phyloP scores from a whole-genome alignment of 768 basidiomycete genomes.

The Aureoboletus auriporus region DNA sequence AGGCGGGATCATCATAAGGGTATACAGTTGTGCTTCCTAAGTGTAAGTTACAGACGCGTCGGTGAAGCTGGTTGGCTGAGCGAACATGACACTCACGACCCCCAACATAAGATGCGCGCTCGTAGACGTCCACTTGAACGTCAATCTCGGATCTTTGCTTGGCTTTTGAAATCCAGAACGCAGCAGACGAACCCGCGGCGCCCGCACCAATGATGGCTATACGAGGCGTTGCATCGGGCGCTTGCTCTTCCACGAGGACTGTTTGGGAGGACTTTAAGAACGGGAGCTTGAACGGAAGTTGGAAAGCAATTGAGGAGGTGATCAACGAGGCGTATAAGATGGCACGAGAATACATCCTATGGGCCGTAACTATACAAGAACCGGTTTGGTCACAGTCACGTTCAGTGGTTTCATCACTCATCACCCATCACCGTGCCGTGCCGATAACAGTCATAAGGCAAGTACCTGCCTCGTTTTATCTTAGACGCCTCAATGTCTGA shows the following conservation, averaged over 20 bases:
- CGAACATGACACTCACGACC: constrained; percentile 60
- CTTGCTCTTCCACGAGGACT: constrained; percentile 15
- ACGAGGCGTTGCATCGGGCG: constrained; percentile 36
- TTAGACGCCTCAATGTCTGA: constrained; percentile 1
- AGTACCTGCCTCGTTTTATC: background rate
- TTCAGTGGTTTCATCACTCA: too few relatives aligned
- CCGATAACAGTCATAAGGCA: background rate
- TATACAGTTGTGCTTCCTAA: constrained; percentile 76
- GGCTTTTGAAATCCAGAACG: constrained; percentile 78
- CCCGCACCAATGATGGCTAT: constrained; percentile 91
- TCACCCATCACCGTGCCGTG: too few relatives aligned
- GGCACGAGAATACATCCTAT: constrained; percentile 14
- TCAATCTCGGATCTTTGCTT: constrained; percentile 65
- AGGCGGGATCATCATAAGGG: constrained; percentile 57
- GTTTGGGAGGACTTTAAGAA: constrained; percentile 43
- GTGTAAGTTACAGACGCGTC: constrained; percentile 1
- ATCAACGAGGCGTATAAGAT: constrained; percentile 20
- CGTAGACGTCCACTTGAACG: constrained; percentile 82
- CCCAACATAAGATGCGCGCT: constrained; percentile 70
- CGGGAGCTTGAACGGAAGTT: constrained; percentile 54
- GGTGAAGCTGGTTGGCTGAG: background rate
- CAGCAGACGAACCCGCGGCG: constrained; percentile 81
- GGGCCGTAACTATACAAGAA: too few relatives aligned
- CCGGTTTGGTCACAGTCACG: too few relatives aligned
- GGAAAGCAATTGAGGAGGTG: constrained; percentile 29